Percentiles rank a stretch among this genome's conserved stretches.
Conservation (phyloP, 2,329 filamentous ascomycete genomes). For the Paecilomyces variotii region DNA sequence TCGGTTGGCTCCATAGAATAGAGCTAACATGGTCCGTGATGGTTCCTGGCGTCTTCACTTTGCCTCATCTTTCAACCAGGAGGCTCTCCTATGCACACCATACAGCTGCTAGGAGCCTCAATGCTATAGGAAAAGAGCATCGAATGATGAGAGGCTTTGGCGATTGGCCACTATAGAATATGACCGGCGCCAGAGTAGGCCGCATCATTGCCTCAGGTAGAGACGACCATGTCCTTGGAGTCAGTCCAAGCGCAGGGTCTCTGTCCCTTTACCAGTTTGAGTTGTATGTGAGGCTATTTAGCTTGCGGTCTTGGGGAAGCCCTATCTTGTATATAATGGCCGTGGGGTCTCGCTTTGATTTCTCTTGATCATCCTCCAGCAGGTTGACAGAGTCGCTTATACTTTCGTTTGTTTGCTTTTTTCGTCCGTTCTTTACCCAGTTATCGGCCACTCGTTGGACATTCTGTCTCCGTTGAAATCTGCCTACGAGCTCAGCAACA, state of each 20-base stretch:
- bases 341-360: not conserved
- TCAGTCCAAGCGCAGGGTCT: not conserved
- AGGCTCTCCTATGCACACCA: not conserved
- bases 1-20: not conserved
- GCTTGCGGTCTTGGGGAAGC: not conserved
- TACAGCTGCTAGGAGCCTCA: not conserved
- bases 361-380: not conserved
- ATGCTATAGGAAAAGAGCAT: not conserved
- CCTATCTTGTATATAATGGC: not conserved
- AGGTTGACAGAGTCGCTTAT: not conserved
- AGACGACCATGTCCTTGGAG: not conserved
- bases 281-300: conserved; percentile 3
- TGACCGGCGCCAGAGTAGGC: not conserved
- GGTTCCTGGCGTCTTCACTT: not conserved
- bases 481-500: not conserved
- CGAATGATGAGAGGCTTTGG: not conserved
- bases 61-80: not conserved
- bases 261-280: not conserved
- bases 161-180: not conserved
- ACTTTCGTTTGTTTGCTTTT: conserved; percentile 1
- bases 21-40: not conserved
- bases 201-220: not conserved
- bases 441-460: not conserved
- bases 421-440: not conserved
- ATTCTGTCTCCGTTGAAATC: not conserved